phyloP scores from a whole-genome alignment of 805 yeast species.

The Sugiyamaella marilandica region DNA sequence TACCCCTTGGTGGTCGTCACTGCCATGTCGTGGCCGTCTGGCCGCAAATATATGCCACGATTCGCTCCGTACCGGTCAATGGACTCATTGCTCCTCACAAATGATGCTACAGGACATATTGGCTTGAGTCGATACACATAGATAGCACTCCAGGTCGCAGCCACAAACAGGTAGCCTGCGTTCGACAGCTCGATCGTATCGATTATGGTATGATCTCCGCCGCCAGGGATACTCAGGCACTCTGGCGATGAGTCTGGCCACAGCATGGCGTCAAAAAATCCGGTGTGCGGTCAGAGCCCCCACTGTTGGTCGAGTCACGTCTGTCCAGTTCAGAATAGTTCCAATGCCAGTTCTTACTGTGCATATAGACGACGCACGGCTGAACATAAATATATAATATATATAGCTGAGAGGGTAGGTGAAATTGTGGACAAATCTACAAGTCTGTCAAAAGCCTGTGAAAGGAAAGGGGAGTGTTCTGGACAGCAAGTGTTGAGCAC shows the following conservation, averaged over 20 bases:
- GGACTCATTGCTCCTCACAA: constrained; percentile 42
- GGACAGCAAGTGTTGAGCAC: too few species aligned
- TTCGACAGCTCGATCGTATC: constrained; percentile 27
- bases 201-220: constrained; percentile 34
- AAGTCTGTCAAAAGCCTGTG: too few species aligned
- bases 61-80: constrained; percentile 47
- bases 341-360: too few species aligned
- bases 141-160: constrained; percentile 36
- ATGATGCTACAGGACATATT: constrained; percentile 45
- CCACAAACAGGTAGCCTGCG: constrained; percentile 31
- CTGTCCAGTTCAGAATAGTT: too few species aligned
- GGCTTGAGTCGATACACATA: constrained; percentile 40
- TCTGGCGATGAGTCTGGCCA: constrained; percentile 10
- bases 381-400: too few species aligned
- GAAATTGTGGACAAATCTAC: too few species aligned
- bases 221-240: constrained; percentile 5
- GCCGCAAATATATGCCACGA: constrained; percentile 36
- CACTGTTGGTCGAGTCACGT: too few species aligned
- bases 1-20: constrained; percentile 24
- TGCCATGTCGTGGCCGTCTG: constrained; percentile 39
- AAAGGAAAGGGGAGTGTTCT: too few species aligned
- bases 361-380: background rate
- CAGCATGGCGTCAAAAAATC: background rate
- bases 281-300: too few species aligned
- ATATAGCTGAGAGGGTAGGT: too few species aligned